Percentiles rank a stretch among this genome's conserved stretches.
Conservation (phyloP, 768 basidiomycete species). For the Suillus cothurnatus region DNA sequence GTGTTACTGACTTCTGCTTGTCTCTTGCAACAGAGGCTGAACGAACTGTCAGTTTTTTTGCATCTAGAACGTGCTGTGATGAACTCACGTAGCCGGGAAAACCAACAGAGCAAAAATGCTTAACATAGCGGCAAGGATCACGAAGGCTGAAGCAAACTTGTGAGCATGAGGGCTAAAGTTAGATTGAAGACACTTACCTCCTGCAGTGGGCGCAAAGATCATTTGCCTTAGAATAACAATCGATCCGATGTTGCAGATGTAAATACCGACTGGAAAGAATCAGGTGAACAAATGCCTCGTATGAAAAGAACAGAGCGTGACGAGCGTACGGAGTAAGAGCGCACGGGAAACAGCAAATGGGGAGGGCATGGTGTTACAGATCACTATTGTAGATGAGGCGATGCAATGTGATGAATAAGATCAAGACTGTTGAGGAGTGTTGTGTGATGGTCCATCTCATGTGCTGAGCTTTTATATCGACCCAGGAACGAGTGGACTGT, state of each 20-base stretch:
- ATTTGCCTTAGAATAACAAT: conserved; percentile 18
- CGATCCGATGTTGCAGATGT: conserved; percentile 15
- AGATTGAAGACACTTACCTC: conserved; percentile 18
- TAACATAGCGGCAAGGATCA: conserved; percentile 19
- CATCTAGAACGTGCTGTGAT: not conserved
- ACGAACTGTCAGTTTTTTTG: not conserved
- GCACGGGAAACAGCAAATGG: conserved; percentile 20
- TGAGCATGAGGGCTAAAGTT: not conserved
- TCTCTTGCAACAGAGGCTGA: conserved; percentile 15
- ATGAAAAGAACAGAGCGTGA: not conserved
- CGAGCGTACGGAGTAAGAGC: conserved; percentile 21
- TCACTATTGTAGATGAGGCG: conserved; percentile 9
- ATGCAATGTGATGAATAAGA: conserved; percentile 12
- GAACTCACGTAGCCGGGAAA: conserved; percentile 22
- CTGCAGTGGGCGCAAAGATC: conserved; percentile 20
- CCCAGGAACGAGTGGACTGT: not conserved
- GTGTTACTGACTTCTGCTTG: conserved; percentile 22
- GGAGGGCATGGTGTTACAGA: conserved; percentile 30
- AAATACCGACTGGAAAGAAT: conserved; percentile 18
- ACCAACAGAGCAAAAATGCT: conserved; percentile 12
- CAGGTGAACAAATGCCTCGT: not conserved
- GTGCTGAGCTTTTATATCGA: not conserved
- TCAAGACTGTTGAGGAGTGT: conserved; percentile 1
- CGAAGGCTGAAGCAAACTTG: conserved; percentile 19
- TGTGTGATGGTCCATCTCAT: not conserved